Conservation (phyloP, 2,329 filamentous ascomycete genomes). For the Sclerotinia sclerotiorum region DNA sequence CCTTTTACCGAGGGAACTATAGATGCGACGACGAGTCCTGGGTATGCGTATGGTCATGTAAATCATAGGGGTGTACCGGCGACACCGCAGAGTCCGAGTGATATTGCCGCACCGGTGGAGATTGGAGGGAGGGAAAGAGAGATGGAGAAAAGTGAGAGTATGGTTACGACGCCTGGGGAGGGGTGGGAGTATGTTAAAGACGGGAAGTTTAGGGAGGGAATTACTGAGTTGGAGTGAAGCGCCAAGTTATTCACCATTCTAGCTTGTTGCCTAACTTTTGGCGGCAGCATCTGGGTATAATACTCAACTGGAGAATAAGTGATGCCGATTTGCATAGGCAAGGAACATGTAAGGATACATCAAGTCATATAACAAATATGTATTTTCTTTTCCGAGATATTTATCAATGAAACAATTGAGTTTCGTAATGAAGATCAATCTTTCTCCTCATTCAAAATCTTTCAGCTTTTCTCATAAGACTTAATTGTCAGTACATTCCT, state of each 20-base stretch:
- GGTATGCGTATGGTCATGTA: slow-evolving; percentile 25
- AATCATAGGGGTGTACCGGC: slow-evolving; percentile 43
- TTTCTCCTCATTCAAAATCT: too few relatives aligned
- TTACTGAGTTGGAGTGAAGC: neutral
- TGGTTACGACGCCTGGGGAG: neutral
- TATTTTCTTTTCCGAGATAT: neutral
- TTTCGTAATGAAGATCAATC: neutral
- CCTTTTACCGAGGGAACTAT: slow-evolving; percentile 42
- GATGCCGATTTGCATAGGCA: neutral
- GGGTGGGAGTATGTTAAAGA: neutral
- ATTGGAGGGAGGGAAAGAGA: slow-evolving; percentile 44
- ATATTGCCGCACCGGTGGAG: slow-evolving; percentile 55
- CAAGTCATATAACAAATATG: too few relatives aligned
- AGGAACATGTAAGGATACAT: neutral
- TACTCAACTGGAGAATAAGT: too few relatives aligned
- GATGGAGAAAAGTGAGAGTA: neutral
- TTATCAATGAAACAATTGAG: neutral
- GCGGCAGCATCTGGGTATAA: too few relatives aligned
- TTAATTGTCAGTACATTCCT: too few relatives aligned
- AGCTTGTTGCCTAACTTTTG: too few relatives aligned
- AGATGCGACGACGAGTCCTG: slow-evolving; percentile 39
- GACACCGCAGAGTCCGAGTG: slow-evolving; percentile 49
- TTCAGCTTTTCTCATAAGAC: too few relatives aligned
- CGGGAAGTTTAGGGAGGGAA: neutral
- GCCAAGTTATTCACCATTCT: too few relatives aligned